Conservation (phyloP, 768 basidiomycete genomes). For the Suillus decipiens region DNA sequence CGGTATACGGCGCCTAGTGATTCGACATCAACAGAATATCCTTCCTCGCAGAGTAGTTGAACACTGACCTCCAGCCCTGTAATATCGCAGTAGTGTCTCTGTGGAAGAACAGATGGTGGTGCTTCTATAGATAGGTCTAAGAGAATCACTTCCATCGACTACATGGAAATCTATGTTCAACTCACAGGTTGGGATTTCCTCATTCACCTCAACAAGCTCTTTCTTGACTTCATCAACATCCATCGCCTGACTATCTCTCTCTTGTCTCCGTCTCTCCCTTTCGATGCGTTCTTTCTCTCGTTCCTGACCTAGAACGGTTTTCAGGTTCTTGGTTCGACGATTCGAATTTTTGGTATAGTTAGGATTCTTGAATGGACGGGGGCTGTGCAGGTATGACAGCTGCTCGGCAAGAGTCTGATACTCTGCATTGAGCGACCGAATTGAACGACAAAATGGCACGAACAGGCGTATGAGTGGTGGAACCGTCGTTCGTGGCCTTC, state of each 20-base stretch:
- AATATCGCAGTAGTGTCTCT: slow-evolving; percentile 80
- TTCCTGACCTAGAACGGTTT: slow-evolving; percentile 76
- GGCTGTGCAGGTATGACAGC: slow-evolving; percentile 67
- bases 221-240: slow-evolving; percentile 48
- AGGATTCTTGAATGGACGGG: slow-evolving; percentile 79
- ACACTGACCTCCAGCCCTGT: slow-evolving; percentile 72
- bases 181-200: slow-evolving; percentile 75
- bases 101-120: slow-evolving; percentile 78
- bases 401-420: slow-evolving; percentile 70
- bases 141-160: neutral
- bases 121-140: slow-evolving; percentile 82
- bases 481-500: slow-evolving; percentile 12
- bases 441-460: slow-evolving; percentile 5
- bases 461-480: slow-evolving; percentile 24
- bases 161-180: slow-evolving; percentile 7
- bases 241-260: slow-evolving; percentile 47
- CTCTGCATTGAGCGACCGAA: neutral
- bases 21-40: neutral
- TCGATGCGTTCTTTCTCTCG: slow-evolving; percentile 74
- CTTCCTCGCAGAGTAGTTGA: neutral
- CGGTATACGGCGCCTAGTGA: slow-evolving; percentile 75
- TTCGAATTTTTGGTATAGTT: slow-evolving; percentile 69
- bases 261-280: slow-evolving; percentile 56
- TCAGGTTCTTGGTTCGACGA: slow-evolving; percentile 77
- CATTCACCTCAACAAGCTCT: slow-evolving; percentile 35